phyloP scores from a whole-genome alignment of 1,139 yeast species.

The Scheffersomyces segobiensis region DNA sequence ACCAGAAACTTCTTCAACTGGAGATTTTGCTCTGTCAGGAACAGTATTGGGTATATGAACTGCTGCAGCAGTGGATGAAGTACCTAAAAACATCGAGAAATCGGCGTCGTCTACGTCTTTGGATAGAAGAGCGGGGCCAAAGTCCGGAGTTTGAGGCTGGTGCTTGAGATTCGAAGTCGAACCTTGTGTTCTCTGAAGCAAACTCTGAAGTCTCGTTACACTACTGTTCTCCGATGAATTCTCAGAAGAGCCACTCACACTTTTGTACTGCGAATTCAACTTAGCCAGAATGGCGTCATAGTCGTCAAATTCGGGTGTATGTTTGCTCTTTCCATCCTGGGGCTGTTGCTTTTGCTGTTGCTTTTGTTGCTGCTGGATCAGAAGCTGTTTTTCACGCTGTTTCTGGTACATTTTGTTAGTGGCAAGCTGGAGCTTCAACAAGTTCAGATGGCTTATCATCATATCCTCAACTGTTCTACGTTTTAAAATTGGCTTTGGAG shows the following conservation, averaged over 20 bases:
- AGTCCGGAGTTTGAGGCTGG: background rate
- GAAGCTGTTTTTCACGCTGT: slow-evolving; percentile 25
- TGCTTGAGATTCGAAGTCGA: background rate
- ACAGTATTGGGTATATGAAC: background rate
- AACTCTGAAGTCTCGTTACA: background rate
- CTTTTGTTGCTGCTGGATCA: slow-evolving; percentile 10
- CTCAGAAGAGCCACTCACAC: slow-evolving; percentile 8
- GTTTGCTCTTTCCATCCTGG: slow-evolving; percentile 9
- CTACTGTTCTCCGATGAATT: background rate
- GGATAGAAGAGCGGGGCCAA: background rate
- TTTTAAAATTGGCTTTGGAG: slow-evolving; percentile 77
- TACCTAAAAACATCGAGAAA: background rate
- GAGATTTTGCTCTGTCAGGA: background rate
- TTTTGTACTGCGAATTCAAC: slow-evolving; percentile 57
- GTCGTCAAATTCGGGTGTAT: slow-evolving; percentile 50
- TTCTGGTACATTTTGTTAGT: slow-evolving; percentile 35
- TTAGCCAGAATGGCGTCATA: slow-evolving; percentile 60
- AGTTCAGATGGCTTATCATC: slow-evolving; percentile 59
- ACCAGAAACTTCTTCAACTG: background rate
- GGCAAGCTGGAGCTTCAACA: slow-evolving; percentile 48
- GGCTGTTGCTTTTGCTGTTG: slow-evolving; percentile 7
- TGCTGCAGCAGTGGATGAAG: background rate
- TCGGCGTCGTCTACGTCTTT: background rate
- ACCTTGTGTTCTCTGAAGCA: background rate
- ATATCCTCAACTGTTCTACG: slow-evolving; percentile 78